Conservation (phyloP, 371 early-diverging fungal genomes). For the Blakeslea trispora region DNA sequence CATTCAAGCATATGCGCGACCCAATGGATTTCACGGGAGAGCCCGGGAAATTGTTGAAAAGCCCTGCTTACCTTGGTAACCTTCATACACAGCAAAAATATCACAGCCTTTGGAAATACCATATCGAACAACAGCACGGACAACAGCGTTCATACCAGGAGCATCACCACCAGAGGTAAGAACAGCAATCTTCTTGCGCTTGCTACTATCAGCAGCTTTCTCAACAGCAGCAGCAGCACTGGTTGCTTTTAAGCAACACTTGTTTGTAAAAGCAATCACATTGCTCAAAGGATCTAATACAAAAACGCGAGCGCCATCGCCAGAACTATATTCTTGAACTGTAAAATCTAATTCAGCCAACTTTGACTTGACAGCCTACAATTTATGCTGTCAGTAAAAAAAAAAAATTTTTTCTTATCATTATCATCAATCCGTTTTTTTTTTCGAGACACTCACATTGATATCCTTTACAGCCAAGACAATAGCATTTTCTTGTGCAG, state of each 20-base stretch:
- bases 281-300: conserved; percentile 81
- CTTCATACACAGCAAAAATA: conserved; percentile 93
- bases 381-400: conserved; percentile 12
- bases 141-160: conserved; percentile 99
- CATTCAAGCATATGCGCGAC: background rate
- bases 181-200: conserved; percentile 77
- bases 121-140: conserved; percentile 93
- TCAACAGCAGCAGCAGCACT: conserved; percentile 26
- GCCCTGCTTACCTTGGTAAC: conserved; percentile 83
- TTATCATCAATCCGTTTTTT: background rate
- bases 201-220: conserved; percentile 14
- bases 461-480: conserved; percentile 31
- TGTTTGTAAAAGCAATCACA: conserved; percentile 64
- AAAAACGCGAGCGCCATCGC: conserved; percentile 40
- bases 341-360: conserved; percentile 19
- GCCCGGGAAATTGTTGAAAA: conserved; percentile 3
- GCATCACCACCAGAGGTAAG: conserved; percentile 99
- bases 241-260: conserved; percentile 8
- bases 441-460: conserved; percentile 27
- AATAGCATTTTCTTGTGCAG: conserved; percentile 32
- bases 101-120: conserved; percentile 83
- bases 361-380: conserved; percentile 34
- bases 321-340: conserved; percentile 38
- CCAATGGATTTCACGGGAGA: conserved; percentile 1
- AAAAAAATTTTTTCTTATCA: conserved; percentile 19